phyloP scores from a whole-genome alignment of 1,284 basidiomycete genomes.

The Sporisorium scitamineum region DNA sequence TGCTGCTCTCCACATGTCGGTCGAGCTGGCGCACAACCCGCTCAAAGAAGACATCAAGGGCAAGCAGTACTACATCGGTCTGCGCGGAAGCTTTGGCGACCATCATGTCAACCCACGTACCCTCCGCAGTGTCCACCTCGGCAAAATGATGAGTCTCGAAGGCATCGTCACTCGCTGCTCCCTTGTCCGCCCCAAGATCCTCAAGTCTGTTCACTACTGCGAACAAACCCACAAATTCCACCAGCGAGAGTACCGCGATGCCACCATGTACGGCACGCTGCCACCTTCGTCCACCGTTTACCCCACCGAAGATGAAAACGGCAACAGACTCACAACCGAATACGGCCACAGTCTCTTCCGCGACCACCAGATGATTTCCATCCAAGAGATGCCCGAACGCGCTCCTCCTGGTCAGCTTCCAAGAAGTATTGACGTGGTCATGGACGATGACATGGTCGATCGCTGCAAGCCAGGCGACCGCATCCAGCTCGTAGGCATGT shows the following conservation, averaged over 20 bases:
- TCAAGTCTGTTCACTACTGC: constrained; percentile 95
- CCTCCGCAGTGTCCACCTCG: constrained; percentile 86
- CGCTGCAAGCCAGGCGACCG: constrained; percentile 97
- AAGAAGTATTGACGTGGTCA: constrained; percentile 91
- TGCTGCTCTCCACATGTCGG: constrained; percentile 81
- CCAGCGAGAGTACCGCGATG: constrained; percentile 91
- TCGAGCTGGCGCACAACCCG: constrained; percentile 81
- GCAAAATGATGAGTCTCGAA: constrained; percentile 96
- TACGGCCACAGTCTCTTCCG: constrained; percentile 92
- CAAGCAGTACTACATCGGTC: constrained; percentile 81
- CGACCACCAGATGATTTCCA: constrained; percentile 96
- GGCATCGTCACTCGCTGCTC: constrained; percentile 98
- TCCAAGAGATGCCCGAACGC: constrained; percentile 99
- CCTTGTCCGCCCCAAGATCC: constrained; percentile 97
- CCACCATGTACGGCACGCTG: constrained; percentile 83
- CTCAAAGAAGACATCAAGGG: constrained; percentile 85
- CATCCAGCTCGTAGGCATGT: constrained; percentile 95
- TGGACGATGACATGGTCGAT: constrained; percentile 97
- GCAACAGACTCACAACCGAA: constrained; percentile 87
- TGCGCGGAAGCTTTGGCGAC: constrained; percentile 98
- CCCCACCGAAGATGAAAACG: constrained; percentile 91
- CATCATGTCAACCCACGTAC: constrained; percentile 97
- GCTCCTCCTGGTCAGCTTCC: constrained; percentile 97
- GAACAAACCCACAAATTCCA: constrained; percentile 86
- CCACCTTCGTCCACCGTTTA: constrained; percentile 70